A percentile compares a stretch with the other conserved stretches of the same genome.
Conservation (phyloP, 2,329 filamentous ascomycete species). For the Davidsoniella australis region DNA sequence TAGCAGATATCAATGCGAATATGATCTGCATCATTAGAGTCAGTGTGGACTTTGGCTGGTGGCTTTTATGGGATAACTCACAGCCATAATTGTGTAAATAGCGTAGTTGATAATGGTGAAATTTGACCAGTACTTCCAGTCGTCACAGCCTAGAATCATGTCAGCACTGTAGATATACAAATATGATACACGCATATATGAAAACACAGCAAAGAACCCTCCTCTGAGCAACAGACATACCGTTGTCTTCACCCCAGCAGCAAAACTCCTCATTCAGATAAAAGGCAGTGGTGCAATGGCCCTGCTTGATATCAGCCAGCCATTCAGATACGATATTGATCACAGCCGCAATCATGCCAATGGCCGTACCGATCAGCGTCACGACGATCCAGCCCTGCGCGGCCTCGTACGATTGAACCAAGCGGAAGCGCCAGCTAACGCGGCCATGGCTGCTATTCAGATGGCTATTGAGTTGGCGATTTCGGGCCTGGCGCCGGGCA, state of each 20-base stretch:
- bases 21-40: constrained; percentile 33
- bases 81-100: constrained; percentile 73
- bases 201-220: neutral
- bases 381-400: constrained; percentile 97
- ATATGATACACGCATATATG: neutral
- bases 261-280: constrained; percentile 97
- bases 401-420: constrained; percentile 82
- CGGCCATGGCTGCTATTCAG: constrained; percentile 50
- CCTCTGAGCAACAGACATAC: constrained; percentile 22
- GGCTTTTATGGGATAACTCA: constrained; percentile 22
- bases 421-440: constrained; percentile 59
- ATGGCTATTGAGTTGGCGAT: constrained; percentile 48
- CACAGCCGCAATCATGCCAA: constrained; percentile 82
- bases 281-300: constrained; percentile 89
- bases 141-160: constrained; percentile 45
- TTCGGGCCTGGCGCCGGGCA: constrained; percentile 57
- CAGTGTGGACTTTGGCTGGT: constrained; percentile 10
- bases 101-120: constrained; percentile 68
- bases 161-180: neutral
- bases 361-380: constrained; percentile 78
- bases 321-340: constrained; percentile 94
- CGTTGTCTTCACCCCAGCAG: constrained; percentile 88
- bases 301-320: constrained; percentile 87
- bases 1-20: constrained; percentile 69
- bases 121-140: constrained; percentile 81